Conservation (phyloP, 495 filamentous ascomycete species). For the Xylaria sp. region DNA sequence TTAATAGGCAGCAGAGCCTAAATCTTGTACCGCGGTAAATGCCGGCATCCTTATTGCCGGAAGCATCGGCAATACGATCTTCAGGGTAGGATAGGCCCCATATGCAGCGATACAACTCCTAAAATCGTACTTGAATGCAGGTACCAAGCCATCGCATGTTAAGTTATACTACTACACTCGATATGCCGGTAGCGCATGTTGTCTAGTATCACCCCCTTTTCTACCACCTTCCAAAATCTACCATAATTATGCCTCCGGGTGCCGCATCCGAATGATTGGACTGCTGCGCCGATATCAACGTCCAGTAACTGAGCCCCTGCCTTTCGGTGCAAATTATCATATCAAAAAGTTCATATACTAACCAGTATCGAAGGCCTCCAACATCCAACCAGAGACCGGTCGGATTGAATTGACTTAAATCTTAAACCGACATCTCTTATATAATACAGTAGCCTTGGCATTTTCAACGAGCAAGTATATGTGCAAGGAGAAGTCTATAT, state of each 20-base stretch:
- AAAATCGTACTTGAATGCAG: background rate
- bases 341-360: background rate
- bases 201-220: conserved; percentile 2
- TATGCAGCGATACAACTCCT: background rate
- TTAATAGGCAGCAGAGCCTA: background rate
- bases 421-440: background rate
- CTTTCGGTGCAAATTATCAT: background rate
- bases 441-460: background rate
- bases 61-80: conserved; percentile 2
- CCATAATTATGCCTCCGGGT: conserved; percentile 4
- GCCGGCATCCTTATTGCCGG: conserved; percentile 1
- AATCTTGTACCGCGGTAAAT: background rate
- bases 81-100: background rate
- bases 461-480: background rate
- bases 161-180: no score
- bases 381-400: background rate
- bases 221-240: background rate
- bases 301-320: background rate
- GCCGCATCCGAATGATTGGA: background rate
- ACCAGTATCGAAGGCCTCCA: background rate
- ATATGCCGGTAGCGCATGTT: background rate
- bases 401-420: background rate
- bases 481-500: background rate
- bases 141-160: conserved; percentile 9
- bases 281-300: background rate